Evolutionary conservation across 108 stramenopile species (phyloP).

Genomic region (Asterionellopsis glacialis): DNA sequence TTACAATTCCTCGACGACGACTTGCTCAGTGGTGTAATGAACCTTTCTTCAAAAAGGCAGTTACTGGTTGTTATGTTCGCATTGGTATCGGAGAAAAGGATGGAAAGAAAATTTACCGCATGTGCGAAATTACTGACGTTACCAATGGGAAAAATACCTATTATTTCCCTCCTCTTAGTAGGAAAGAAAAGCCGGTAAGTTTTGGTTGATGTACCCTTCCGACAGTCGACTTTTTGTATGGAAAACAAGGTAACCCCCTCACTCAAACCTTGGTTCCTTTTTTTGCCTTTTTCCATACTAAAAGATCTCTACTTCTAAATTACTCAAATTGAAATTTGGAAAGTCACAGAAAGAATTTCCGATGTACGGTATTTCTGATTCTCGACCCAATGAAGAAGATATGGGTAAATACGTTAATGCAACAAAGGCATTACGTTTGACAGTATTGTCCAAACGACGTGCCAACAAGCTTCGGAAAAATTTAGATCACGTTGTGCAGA

Average conservation of each 20-base stretch:
- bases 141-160: constrained; percentile 41
- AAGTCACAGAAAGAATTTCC: constrained; percentile 57
- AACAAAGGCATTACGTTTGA: constrained; percentile 50
- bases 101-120: constrained; percentile 77
- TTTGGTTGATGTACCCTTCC: constrained; percentile 1
- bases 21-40: constrained; percentile 86
- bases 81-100: constrained; percentile 77
- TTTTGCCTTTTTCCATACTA: not conserved
- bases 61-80: constrained; percentile 68
- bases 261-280: not conserved
- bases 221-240: not conserved
- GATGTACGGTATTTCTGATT: constrained; percentile 75
- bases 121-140: constrained; percentile 74
- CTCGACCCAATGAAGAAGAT: constrained; percentile 60
- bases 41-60: constrained; percentile 78
- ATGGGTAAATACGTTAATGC: constrained; percentile 58
- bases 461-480: constrained; percentile 64
- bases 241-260: constrained; percentile 4
- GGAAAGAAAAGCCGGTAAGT: constrained; percentile 62
- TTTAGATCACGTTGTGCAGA: constrained; percentile 74
- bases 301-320: constrained; percentile 64
- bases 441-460: constrained; percentile 53
- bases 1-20: constrained; percentile 71
- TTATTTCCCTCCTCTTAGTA: constrained; percentile 48
- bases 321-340: constrained; percentile 69